phyloP scores from a whole-genome alignment of 1,284 basidiomycete genomes.

The Ceratobasidium sp. region DNA sequence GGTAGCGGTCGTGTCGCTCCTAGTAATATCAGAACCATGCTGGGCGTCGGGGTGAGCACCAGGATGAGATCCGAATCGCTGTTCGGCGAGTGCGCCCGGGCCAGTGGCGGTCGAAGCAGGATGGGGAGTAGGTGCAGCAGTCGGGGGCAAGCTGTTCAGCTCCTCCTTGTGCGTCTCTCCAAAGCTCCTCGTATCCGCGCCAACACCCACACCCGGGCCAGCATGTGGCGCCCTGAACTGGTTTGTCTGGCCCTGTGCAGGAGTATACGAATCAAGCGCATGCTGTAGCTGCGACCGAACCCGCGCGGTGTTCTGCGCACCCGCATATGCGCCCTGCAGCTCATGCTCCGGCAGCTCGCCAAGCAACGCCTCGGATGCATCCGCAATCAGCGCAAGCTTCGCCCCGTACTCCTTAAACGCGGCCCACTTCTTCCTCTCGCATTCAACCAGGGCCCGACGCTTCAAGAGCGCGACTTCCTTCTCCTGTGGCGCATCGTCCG shows the following conservation, averaged over 20 bases:
- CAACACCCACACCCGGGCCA: slow-evolving; percentile 55
- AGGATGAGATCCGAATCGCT: slow-evolving; percentile 37
- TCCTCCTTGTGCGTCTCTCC: slow-evolving; percentile 81
- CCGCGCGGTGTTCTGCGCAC: slow-evolving; percentile 68
- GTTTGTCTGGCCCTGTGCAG: slow-evolving; percentile 62
- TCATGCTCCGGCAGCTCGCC: slow-evolving; percentile 70
- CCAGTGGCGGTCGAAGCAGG: slow-evolving; percentile 14
- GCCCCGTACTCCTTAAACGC: slow-evolving; percentile 83
- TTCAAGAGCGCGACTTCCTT: slow-evolving; percentile 74
- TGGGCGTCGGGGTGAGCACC: slow-evolving; percentile 13
- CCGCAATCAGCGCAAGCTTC: slow-evolving; percentile 75
- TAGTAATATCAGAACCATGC: slow-evolving; percentile 2
- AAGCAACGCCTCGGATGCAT: slow-evolving; percentile 70
- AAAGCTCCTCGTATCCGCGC: slow-evolving; percentile 73
- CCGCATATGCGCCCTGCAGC: slow-evolving; percentile 68
- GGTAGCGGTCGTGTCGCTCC: slow-evolving; percentile 20
- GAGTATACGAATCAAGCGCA: slow-evolving; percentile 77
- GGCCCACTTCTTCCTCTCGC: slow-evolving; percentile 77
- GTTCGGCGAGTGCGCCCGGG: slow-evolving; percentile 19
- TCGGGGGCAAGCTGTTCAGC: slow-evolving; percentile 60
- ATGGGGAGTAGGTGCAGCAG: slow-evolving; percentile 13
- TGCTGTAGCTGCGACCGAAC: slow-evolving; percentile 77
- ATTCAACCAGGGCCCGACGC: slow-evolving; percentile 75
- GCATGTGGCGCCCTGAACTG: slow-evolving; percentile 57
- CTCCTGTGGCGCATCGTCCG: slow-evolving; percentile 71